Evolutionary conservation across 176 grass and related monocot genomes (phyloP), one percentile per base, ranked within the genome.

Genomic region (Echinochloa phyllopogon): DNA sequence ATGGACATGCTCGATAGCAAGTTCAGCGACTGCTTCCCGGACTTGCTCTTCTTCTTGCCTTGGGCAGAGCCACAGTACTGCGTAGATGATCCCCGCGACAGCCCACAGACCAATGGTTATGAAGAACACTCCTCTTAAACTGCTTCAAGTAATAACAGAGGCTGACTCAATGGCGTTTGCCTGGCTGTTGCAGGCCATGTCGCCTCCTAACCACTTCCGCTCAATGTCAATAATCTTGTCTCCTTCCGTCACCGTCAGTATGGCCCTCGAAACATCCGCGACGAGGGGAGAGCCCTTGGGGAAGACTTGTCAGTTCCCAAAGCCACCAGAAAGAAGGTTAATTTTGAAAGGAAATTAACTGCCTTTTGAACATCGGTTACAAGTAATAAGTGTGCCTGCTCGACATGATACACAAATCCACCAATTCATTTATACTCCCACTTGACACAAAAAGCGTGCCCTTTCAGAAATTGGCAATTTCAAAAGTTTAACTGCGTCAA

Each of bases 231-330:
- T 20, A 44, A 69, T 44, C 18, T 45, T 23, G 39, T 43, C 66
- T 6, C 20, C 67, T 69, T 21, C 65, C 5, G 40, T 44, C 67
- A 44, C 40, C 5, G 9, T 69, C 40, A 69, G 67, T 69, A 44
- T 69, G 20, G 67, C 67, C 40, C 67, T 13, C 1, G 67, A 69
- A 10, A 69, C 39, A 69, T 69, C 40, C 10, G 67, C 41, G 11
- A 44, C 40, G 2, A 86, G 64, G 4, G 77, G 68, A 29, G 88
- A 86, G 18, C 83, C 88, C 76, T 49, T 90, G 2, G 84, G 78
- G 25, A 90, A 86, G 23, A 73, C 88, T 83, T 90, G 83, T n/a
- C 27, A 39, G 50, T 38, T 63, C 29, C 18, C 48, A 75, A 24
- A 65, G 11, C 33, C 39, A 47, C 58, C 39, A 41, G 21, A 77